Evolutionary conservation across 2,329 filamentous ascomycete genomes (phyloP).

Genomic region (Exophiala dermatitidis): DNA sequence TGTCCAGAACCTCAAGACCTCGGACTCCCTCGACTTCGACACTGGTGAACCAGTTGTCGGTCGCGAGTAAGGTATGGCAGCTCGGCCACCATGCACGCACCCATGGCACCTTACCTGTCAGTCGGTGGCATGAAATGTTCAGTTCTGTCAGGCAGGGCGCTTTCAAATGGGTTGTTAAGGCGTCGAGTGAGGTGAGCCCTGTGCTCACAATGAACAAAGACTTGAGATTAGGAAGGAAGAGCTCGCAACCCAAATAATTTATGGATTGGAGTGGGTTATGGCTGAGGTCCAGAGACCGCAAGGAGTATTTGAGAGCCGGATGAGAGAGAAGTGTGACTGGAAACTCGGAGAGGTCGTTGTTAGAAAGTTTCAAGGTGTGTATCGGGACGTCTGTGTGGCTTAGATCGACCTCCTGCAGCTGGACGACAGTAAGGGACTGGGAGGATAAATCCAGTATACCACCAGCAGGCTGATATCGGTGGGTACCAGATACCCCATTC

Average conservation of each 20-base stretch:
- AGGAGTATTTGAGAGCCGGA: slow-evolving; percentile 53
- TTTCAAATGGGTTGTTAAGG: slow-evolving; percentile 59
- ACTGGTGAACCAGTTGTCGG: slow-evolving; percentile 71
- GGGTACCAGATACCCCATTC: background rate
- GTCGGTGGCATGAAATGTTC: slow-evolving; percentile 75
- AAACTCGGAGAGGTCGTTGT: slow-evolving; percentile 66
- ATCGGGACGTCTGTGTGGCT: slow-evolving; percentile 37
- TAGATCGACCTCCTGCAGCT: slow-evolving; percentile 50
- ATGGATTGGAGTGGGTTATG: slow-evolving; percentile 64
- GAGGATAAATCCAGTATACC: slow-evolving; percentile 61
- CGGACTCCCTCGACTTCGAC: slow-evolving; percentile 65
- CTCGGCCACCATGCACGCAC: slow-evolving; percentile 63
- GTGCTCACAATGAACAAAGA: slow-evolving; percentile 72
- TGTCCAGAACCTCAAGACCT: slow-evolving; percentile 69
- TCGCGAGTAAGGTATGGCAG: slow-evolving; percentile 62
- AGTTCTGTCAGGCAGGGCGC: slow-evolving; percentile 69
- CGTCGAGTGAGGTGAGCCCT: slow-evolving; percentile 61
- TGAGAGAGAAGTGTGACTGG: slow-evolving; percentile 61
- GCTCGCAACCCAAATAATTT: slow-evolving; percentile 56
- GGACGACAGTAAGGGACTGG: slow-evolving; percentile 36
- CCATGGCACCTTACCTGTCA: slow-evolving; percentile 58
- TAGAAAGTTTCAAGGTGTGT: slow-evolving; percentile 53
- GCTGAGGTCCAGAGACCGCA: slow-evolving; percentile 66
- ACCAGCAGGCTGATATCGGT: slow-evolving; percentile 12
- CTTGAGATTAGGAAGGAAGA: slow-evolving; percentile 66